Base-by-base conservation (phyloP, 2,329 filamentous ascomycete genomes). In the Beauveria sp. region DNA sequence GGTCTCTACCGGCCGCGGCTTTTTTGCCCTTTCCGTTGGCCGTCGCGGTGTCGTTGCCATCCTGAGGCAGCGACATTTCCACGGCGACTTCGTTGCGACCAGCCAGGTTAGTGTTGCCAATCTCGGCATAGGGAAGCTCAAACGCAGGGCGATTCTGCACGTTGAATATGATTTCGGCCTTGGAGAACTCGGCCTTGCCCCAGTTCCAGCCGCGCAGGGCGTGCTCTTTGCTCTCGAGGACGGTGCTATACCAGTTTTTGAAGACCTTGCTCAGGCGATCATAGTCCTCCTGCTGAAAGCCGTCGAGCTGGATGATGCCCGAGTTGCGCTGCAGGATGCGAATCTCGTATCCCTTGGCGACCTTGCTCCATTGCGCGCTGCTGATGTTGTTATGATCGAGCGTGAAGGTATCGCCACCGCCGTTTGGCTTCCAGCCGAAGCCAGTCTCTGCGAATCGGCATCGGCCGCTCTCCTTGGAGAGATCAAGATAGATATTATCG, bases 31-130 rank as follows among this genome's bases (percentile, higher is more conserved):
- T 88, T 61, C 81, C 86, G 67, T 80, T 83, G 30, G 88, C 88
- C 71, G 91, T 92, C 57, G 87, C 86, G 37, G 88, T 89, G 64
- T 88, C 88, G 41, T 87, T 83, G 64, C 84, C 84, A 67, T 91
- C 87, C 4, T 83, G 80, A 2, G 90, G 87, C 59, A 93, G 80
- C 8, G 91, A 87, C 73, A 99, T 96, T 73, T 99, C 94, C 58
- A 99, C 89, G 1, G 94, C 91, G 62, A 99, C 93, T 74, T 99
- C 94, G 70, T 97, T 97, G 76, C 96, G 96, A 66, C 96, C 94
- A 2, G 94, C 94, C 67, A 99, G 76, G 74, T 99, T 99, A 63
- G 94, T 97, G 77, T 99, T 99, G 62, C 90, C 92, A 67, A 99
- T 96, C 74, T 99, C 94, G 52, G 92, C 90, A 78, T 97, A 99